Evolutionary conservation across 2,329 filamentous ascomycete species (phyloP), one percentile per base, ranked within the genome.

Genomic region (Trematosphaeria pertusa): DNA sequence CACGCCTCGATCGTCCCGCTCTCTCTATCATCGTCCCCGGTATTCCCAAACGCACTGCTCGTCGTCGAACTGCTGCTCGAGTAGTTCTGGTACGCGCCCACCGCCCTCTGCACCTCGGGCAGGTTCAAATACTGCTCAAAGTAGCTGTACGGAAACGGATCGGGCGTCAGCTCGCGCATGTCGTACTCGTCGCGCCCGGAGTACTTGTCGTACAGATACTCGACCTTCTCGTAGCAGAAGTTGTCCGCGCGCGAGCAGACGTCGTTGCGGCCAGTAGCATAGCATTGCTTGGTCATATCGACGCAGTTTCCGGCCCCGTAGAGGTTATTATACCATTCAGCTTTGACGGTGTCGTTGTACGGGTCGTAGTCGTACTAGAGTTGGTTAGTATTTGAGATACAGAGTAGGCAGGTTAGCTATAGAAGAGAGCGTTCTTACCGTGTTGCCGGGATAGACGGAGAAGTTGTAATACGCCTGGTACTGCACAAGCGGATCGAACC

Each of bases 301-400:
- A 81, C 65, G 64, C 84, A 87, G 64, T 86, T 85, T 22, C 83
- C 83, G 2, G 73, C 59, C 1, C 83, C 83, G 60, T 84, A 86
- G 22, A 86, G 62, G 54, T 79, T 80, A 69, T 85, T 83, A 72
- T 82, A 82, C 67, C 83, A 76, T 60, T 78, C 69, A 0, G 71
- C 71, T 44, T 80, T 73, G 21, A 78, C 67, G 2, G 77, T 74
- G 8, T 69, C 74, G 61, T 81, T 82, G 69, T 72, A 82, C 2
- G 80, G 79, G 1, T 70, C 64, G 56, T 78, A 79, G 54, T 82
- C 79, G 61, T 84, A 84, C 0, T n/a, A n/a, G n/a, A n/a, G n/a
- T n/a, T n/a, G n/a, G n/a, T n/a, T n/a, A n/a, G n/a, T n/a, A n/a
- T n/a, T n/a, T n/a, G n/a, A n/a, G n/a, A n/a, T n/a, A n/a, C n/a